Conservation (phyloP, 805 yeast species). For the Myxozyma kluyveri region DNA sequence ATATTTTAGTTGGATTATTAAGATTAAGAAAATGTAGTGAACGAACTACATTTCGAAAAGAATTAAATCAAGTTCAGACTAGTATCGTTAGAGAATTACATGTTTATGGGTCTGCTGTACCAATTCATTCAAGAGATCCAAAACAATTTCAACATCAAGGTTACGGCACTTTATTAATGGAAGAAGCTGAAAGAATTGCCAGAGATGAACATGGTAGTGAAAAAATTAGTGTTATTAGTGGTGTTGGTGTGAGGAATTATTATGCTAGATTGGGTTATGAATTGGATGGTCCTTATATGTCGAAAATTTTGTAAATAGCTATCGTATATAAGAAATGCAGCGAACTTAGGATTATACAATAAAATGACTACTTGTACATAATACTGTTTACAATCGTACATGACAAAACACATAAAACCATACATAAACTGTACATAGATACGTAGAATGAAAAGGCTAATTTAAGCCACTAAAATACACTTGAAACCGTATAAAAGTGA, state of each 20-base stretch:
- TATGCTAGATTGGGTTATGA: conserved; percentile 88
- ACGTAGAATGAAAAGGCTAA: too few species aligned
- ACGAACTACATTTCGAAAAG: conserved; percentile 86
- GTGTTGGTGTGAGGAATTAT: conserved; percentile 96
- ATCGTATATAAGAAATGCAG: background rate
- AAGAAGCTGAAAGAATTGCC: conserved; percentile 95
- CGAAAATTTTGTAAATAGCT: conserved; percentile 48
- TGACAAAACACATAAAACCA: too few species aligned
- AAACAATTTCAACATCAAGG: conserved; percentile 99
- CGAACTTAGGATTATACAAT: too few species aligned
- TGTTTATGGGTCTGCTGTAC: conserved; percentile 96
- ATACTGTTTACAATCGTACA: too few species aligned
- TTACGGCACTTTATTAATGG: conserved; percentile 95
- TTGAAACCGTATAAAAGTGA: background rate
- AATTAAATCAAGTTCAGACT: conserved; percentile 76
- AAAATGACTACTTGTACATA: too few species aligned
- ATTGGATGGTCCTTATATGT: conserved; percentile 96
- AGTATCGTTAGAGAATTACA: conserved; percentile 96
- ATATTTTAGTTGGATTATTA: conserved; percentile 85
- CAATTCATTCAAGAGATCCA: conserved; percentile 93
- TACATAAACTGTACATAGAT: too few species aligned
- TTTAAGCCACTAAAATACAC: too few species aligned
- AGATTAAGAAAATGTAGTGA: conserved; percentile 85
- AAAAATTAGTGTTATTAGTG: conserved; percentile 90
- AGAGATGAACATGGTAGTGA: conserved; percentile 89